Evolutionary conservation across 139 green algal species (phyloP).

Genomic region (Volvox reticuliferus): DNA sequence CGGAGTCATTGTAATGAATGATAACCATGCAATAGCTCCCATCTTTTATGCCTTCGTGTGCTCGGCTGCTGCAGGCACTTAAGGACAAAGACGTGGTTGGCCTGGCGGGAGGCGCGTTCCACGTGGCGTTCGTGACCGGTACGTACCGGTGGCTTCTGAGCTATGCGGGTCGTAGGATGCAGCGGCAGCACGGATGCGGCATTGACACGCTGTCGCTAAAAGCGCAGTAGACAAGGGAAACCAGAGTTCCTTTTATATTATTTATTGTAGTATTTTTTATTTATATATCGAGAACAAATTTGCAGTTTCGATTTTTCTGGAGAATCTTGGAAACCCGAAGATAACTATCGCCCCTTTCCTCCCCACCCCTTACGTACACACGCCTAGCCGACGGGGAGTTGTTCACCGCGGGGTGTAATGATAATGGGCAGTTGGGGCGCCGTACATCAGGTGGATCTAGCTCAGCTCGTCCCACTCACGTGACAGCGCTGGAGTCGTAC

Average conservation of each 20-base stretch:
- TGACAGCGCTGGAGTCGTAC: conserved; percentile 64
- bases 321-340: too few species aligned
- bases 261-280: too few species aligned
- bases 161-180: not conserved
- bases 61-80: conserved; percentile 2
- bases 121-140: conserved; percentile 35
- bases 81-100: conserved; percentile 19
- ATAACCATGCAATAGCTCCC: too few species aligned
- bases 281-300: too few species aligned
- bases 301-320: too few species aligned
- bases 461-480: not conserved
- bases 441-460: not conserved
- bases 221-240: too few species aligned
- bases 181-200: too few species aligned
- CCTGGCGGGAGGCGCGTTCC: conserved; percentile 8
- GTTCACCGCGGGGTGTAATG: conserved; percentile 70
- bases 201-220: too few species aligned
- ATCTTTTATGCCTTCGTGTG: too few species aligned
- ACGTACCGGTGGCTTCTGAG: not conserved
- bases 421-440: conserved; percentile 65
- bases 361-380: too few species aligned
- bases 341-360: not conserved
- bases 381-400: conserved; percentile 69
- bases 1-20: too few species aligned
- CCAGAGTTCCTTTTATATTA: too few species aligned